Base-by-base conservation (phyloP, 495 filamentous ascomycete genomes). In the Daldinia grandis region DNA sequence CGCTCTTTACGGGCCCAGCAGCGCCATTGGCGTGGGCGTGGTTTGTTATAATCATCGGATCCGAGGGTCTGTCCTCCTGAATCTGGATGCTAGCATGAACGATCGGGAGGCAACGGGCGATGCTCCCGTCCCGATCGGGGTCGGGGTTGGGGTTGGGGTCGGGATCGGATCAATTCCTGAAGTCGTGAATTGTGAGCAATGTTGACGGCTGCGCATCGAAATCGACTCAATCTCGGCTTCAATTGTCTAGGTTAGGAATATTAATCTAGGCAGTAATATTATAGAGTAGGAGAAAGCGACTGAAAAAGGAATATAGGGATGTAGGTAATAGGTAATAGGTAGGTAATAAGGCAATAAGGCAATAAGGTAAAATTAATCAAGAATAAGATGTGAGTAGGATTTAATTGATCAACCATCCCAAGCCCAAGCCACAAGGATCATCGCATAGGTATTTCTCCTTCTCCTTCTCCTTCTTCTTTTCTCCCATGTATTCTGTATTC, bases 1-100 rank as follows among this genome's bases (percentile, higher is more conserved):
- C 59, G 8, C 56, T 44, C 9, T 74, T 72, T 47, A 63, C 37
- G 67, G 66, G 58, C 30, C 66, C 60, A 44, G 51, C 44, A 44
- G 55, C 73, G 71, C 62, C 70, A 53, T 72, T 72, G 73, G 70
- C 65, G 69, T 72, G 69, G 69, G 58, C 30, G 42, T 62, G 1
- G 19, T 15, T 63, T 42, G 62, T 61, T 25, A 21, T 31, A 73
- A 59, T 72, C 73, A 66, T 68, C 73, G 60, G 65, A 73, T 70
- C 27, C 68, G 56, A 21, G 72, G 53, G 53, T 62, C 49, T 56
- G 38, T 74, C 55, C 64, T 67, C 61, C 27, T 66, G 27, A 5
- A 58, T 38, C 19, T 50, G 28, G 64, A 61, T 15, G 33, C 65
- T 50, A 51, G 65, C 70, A 65, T 65, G 61, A 73, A 73, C 55